Evolutionary conservation across 805 yeast genomes (phyloP), one percentile per base, ranked within the genome.

Genomic region (Myxozyma vanderwaltii): DNA sequence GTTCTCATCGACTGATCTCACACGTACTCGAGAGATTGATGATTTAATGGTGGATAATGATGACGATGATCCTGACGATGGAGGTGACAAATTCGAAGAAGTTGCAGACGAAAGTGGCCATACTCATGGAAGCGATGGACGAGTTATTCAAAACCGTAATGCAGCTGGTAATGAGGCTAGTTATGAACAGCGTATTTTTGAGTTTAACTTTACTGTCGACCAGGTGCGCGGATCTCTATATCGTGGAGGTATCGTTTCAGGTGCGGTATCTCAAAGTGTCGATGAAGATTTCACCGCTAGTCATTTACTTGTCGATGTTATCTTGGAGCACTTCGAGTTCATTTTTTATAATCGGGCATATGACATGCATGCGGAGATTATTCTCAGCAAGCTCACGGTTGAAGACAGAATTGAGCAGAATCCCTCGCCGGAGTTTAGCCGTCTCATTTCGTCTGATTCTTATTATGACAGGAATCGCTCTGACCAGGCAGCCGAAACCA

Each of bases 391-490:
- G 51, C 76, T 94, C 38, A 79, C 83, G 36, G 74, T 94, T 26
- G 83, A 88, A 44, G 98, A 94, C 71, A 85, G 82, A 70, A 82
- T 90, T 47, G 91, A 86, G 60, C 76, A 76, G 21, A 77, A 84
- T 1, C 82, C 85, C 0, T 77, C 85, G 5, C 76, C 80, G 1
- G 91, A 87, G 64, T 83, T 87, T 66, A 83, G 84, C 59, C 81
- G 83, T 61, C 72, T 94, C 59, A 76, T 90, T 0, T 85, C 96
- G 0, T 88, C 96, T 41, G 79, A 71, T 4, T 71, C 76, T n/a
- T 80, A 75, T 13, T 66, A 72, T 1, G 70, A 70, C 29, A 88
- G 86, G 67, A 72, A 75, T 8, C 77, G 92, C 64, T 74, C 76
- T 0, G 86, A 82, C 69, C 71, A 82, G 48, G 90, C 83, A 10